Base-by-base conservation (phyloP, 1,284 basidiomycete species). In the Moesziomyces globuligerus region DNA sequence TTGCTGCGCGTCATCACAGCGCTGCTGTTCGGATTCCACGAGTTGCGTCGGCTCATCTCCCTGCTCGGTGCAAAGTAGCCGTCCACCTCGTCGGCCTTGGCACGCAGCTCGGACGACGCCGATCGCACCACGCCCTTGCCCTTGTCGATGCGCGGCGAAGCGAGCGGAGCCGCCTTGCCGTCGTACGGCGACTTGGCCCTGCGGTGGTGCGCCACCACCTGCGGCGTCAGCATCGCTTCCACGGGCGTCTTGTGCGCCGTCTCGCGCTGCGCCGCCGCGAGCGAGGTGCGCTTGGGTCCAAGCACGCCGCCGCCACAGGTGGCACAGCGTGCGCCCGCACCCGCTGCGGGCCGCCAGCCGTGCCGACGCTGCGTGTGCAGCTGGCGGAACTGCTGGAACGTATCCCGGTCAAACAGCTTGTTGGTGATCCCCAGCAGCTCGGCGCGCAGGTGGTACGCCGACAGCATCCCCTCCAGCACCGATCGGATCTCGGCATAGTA, bases 391-490 rank as follows among this genome's bases (percentile, higher is more conserved):
- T 87, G 87, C 50, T 89, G 87, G 67, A 91, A 94, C 28, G 94
- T 84, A 81, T 97, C 95, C 21, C 90, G 87, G 70, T 91, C 88
- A 37, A 94, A 86, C 23, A 98, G 85, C 62, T 90, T 89, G 74
- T 91, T 92, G 15, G 92, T 91, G 78, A 97, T 93, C 29, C 86
- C 84, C n/a, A 98, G 86, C 85, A 95, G 88, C 74, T 98, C 94
- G 23, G 90, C 90, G 71, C 98, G 94, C 6, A 91, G 89, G 21
- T 90, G 89, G 84, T 97, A 98, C 2, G 93, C 91, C 75, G 94
- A 92, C 68, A 98, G 85, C 93, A 98, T 98, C 26, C 92, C 91
- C 0, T 90, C 90, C 21, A 98, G 85, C 57, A 98, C 93, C 4
- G 89, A 87, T 41, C 93, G 88, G 83, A 98, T 95, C 83, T 98